phyloP scores from a whole-genome alignment of 2,329 filamentous ascomycete genomes.

The Thelonectria blattea region DNA sequence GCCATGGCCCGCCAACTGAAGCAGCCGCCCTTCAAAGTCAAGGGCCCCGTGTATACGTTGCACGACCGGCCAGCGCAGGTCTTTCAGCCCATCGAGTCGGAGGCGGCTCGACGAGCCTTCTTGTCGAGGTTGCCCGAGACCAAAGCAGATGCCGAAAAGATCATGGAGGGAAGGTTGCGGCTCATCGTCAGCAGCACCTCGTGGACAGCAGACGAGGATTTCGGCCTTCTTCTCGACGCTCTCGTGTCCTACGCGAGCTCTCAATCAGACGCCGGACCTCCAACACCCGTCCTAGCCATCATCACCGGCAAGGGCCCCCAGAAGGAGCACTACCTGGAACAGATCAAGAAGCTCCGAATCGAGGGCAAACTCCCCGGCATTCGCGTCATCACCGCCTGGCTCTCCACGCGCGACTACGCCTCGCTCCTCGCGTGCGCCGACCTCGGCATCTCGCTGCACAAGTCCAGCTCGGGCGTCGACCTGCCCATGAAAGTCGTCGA shows the following conservation, averaged over 20 bases:
- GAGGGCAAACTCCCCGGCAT: conserved; percentile 71
- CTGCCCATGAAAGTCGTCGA: conserved; percentile 99
- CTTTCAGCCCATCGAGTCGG: conserved; percentile 72
- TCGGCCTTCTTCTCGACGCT: conserved; percentile 83
- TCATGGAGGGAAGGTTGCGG: conserved; percentile 64
- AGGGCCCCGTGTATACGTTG: conserved; percentile 70
- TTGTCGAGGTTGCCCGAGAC: conserved; percentile 72
- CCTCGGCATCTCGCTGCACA: conserved; percentile 89
- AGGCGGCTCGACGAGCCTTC: conserved; percentile 58
- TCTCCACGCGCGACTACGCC: conserved; percentile 85
- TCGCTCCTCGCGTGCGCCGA: conserved; percentile 83
- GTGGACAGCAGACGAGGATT: conserved; percentile 97
- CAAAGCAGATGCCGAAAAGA: conserved; percentile 60
- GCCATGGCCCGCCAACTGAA: conserved; percentile 82
- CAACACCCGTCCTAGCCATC: conserved; percentile 78
- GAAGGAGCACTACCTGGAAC: conserved; percentile 73
- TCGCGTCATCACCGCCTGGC: conserved; percentile 80
- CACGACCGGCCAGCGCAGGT: conserved; percentile 86
- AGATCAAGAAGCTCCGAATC: conserved; percentile 66
- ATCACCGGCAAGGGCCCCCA: conserved; percentile 95
- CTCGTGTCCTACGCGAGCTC: conserved; percentile 73
- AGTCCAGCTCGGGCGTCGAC: conserved; percentile 91
- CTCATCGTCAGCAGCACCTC: conserved; percentile 93
- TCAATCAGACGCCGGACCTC: conserved; percentile 48
- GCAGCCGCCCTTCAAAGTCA: conserved; percentile 67